Evolutionary conservation across 139 green algal species (phyloP).

Genomic region (Marvania coccoides): DNA sequence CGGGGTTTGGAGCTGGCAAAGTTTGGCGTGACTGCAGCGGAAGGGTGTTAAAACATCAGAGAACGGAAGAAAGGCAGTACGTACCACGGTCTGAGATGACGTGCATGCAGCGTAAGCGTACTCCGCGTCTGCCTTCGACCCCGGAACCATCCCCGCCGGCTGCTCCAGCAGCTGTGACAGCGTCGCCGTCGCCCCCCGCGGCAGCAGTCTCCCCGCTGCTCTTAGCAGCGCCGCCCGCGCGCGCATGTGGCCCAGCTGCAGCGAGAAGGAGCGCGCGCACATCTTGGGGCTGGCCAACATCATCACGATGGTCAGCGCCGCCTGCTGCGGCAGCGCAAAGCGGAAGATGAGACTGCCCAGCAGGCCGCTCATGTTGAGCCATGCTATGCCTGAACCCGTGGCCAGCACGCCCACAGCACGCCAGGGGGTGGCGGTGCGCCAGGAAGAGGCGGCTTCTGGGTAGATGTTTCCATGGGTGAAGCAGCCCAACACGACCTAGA

Average conservation of each 20-base stretch:
- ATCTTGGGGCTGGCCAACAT: neutral
- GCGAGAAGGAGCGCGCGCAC: neutral
- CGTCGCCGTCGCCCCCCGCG: too few relatives aligned
- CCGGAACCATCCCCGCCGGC: too few relatives aligned
- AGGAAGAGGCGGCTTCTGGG: neutral
- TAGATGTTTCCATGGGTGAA: conserved; percentile 9
- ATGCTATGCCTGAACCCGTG: neutral
- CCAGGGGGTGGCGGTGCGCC: neutral
- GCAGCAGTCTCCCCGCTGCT: neutral
- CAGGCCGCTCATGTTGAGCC: conserved; percentile 4
- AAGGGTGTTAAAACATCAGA: neutral
- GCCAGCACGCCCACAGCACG: neutral
- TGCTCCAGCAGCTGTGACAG: too few relatives aligned
- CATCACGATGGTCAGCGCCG: neutral
- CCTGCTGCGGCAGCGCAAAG: conserved; percentile 1
- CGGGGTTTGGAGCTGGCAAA: neutral
- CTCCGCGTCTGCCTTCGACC: too few relatives aligned
- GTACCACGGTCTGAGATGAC: too few relatives aligned
- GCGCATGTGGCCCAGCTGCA: conserved; percentile 1
- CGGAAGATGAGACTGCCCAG: neutral
- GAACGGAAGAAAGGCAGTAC: neutral
- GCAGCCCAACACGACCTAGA: conserved; percentile 1
- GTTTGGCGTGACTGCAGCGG: neutral
- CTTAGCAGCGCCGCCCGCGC: neutral
- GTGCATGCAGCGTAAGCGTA: too few relatives aligned